A percentile compares a stretch with the other conserved stretches of the same genome.
phyloP scores from a whole-genome alignment of 495 filamentous ascomycete species.

The Clohesyomyces aquaticus region DNA sequence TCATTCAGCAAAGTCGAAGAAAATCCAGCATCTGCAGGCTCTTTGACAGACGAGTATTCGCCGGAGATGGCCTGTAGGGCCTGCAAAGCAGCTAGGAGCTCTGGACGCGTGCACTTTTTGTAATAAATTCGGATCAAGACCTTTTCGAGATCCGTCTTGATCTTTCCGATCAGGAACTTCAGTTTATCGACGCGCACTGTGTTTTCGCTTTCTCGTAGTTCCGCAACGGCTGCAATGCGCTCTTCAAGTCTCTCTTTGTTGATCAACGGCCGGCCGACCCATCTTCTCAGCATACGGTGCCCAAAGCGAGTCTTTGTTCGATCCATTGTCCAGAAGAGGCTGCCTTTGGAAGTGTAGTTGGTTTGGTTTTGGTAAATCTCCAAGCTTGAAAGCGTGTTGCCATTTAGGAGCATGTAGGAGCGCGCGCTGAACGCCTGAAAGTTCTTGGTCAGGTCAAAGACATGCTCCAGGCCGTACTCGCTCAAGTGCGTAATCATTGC shows the following conservation, averaged over 20 bases:
- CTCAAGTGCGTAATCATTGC: slow-evolving; percentile 95
- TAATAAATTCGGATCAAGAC: slow-evolving; percentile 96
- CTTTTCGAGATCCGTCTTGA: slow-evolving; percentile 84
- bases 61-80: slow-evolving; percentile 78
- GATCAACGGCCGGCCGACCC: slow-evolving; percentile 91
- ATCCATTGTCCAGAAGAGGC: slow-evolving; percentile 93
- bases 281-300: slow-evolving; percentile 83
- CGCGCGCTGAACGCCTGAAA: slow-evolving; percentile 95
- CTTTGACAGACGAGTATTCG: slow-evolving; percentile 69
- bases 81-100: slow-evolving; percentile 83
- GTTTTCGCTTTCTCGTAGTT: slow-evolving; percentile 71
- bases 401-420: slow-evolving; percentile 95
- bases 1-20: slow-evolving; percentile 68
- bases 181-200: slow-evolving; percentile 72
- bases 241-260: slow-evolving; percentile 77
- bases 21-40: slow-evolving; percentile 72
- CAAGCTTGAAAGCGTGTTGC: slow-evolving; percentile 89
- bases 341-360: slow-evolving; percentile 82
- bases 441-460: slow-evolving; percentile 95
- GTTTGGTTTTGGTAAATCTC: slow-evolving; percentile 97
- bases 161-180: slow-evolving; percentile 66
- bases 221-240: slow-evolving; percentile 85
- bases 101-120: slow-evolving; percentile 77
- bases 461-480: slow-evolving; percentile 93
- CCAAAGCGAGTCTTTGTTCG: slow-evolving; percentile 91